Evolutionary conservation across 805 yeast species (phyloP), one percentile per base, ranked within the genome.

Genomic region (Candida oleophila): DNA sequence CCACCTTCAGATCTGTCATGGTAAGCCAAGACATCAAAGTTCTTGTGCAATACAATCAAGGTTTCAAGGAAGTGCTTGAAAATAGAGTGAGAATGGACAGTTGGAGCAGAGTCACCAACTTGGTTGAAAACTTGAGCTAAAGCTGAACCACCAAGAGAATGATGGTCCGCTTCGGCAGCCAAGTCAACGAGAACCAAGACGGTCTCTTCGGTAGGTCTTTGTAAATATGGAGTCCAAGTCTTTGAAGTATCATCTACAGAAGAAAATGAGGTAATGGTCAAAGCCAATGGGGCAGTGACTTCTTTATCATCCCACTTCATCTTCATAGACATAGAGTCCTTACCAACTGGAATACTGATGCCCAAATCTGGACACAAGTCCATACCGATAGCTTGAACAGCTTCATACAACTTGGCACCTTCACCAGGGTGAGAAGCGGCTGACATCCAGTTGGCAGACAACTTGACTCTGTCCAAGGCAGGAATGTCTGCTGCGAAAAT

Each of bases 401-500:
- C 99, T 68, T 90, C 97, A 64, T 92, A 94, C 51, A 94, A 75
- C 52, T 89, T 91, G 44, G 95, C 78, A 50, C 99, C 99, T 69
- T 94, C 99, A 59, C 98, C 98, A 19, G 81, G 82, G 59, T 91
- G 96, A 32, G 92, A 77, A 22, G 99, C 96, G 42, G 98, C 91
- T 9, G 97, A 84, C 99, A 94, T 94, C 99, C 99, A 94, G 74
- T 94, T 94, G 40, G 99, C 99, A 44, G 96, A 88, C 49, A 94
- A 71, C 61, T 91, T 89, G 46, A 94, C 82, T 54, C 82, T 78
- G 51, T 83, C 83, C 50, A 92, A 73, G 5, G 83, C 73, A 49
- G 85, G 80, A 49, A 94, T 77, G 65, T 94, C 96, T 34, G 98
- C 95, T 33, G 99, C 97, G 57, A 83, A 80, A 39, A 92, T 62